Evolutionary conservation across 148 eudicot genomes (phyloP), one percentile per base, ranked within the genome.

Genomic region (Nepenthes mirabilis): DNA sequence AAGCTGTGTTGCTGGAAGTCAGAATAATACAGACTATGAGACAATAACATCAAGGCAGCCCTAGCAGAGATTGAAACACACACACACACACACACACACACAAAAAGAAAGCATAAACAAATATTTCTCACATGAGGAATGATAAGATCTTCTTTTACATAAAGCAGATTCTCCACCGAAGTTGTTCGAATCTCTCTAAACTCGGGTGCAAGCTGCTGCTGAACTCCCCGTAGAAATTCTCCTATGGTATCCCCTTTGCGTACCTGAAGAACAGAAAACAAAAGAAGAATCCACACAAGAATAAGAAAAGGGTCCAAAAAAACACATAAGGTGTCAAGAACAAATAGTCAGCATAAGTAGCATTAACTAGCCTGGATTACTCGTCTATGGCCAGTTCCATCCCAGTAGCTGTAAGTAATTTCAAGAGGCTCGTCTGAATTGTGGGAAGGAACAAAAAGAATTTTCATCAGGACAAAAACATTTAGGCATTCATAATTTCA

Each of bases 331-430:
- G 36, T 10, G 36, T 36, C 57, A 14, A 13, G 40, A 36, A 47
- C 34, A 33, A 33, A 43, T 23, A n/a, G 33, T 32, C 60, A 34
- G 14, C 65, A 47, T 13, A 45, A 7, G 33, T 43, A 69, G 33
- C 55, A 47, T 55, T 62, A 40, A 75, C 68, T 65, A 51, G 74
- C 98, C 90, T 88, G 96, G 65, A 88, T 71, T 49, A 66, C 88
- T 55, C 96, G 85, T 33, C 98, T 79, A 79, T 91, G 98, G 61
- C 98, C 98, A 45, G 96, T 75, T 68, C 98, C 98, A 71, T 91
- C 98, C 96, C 96, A 91, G 64, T 91, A 91, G 65, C 98, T 91
- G 65, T 91, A 91, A 37, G 98, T 91, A 75, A 91, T 91, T 77
- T 88, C 71, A 77, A 91, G 98, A 59, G 98, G 94, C 78, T 91